Conservation (phyloP, 148 eudicot species). For the Vaccinium macrocarpon region DNA sequence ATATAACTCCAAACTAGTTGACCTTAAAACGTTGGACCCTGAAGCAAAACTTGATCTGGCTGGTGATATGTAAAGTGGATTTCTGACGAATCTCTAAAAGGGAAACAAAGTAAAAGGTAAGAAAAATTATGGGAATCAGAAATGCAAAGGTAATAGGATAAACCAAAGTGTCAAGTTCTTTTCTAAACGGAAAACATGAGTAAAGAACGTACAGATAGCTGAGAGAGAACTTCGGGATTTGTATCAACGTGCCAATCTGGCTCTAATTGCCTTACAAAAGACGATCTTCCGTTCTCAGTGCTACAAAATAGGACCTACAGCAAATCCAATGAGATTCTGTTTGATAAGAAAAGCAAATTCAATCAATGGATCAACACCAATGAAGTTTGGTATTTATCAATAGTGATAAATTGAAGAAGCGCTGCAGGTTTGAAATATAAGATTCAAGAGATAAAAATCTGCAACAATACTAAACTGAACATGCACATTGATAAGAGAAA, state of each 20-base stretch:
- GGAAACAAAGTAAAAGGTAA: not conserved
- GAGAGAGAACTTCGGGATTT: not conserved
- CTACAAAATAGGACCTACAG: slow-evolving; percentile 7
- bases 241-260: slow-evolving; percentile 9
- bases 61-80: not conserved
- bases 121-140: not conserved
- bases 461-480: no score
- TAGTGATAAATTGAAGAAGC: no score
- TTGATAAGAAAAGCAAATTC: no score
- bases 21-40: not conserved
- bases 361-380: not conserved
- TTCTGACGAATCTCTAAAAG: slow-evolving; percentile 1
- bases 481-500: no score
- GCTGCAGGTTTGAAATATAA: no score
- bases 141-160: not conserved
- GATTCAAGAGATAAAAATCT: no score
- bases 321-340: not conserved
- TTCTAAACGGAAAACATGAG: not conserved
- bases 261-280: slow-evolving; percentile 8
- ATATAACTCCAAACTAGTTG: slow-evolving; percentile 11
- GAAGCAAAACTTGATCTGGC: not conserved
- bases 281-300: not conserved
- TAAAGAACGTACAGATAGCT: slow-evolving; percentile 2
- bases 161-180: not conserved
- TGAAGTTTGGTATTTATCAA: not conserved